phyloP scores from a whole-genome alignment of 1,139 yeast species.

The Hanseniaspora uvarum region DNA sequence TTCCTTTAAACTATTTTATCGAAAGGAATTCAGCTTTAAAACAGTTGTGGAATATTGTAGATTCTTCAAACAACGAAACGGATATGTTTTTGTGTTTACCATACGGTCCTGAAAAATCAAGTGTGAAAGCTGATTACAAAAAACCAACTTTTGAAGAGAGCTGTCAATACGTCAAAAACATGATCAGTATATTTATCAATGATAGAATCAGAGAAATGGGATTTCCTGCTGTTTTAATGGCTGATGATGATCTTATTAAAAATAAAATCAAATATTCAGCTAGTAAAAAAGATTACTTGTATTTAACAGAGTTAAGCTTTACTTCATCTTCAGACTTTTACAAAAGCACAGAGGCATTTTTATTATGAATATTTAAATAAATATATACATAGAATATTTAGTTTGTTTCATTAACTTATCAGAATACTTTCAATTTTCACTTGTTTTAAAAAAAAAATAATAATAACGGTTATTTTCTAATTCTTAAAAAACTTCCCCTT shows the following conservation, averaged over 20 bases:
- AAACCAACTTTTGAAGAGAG: neutral
- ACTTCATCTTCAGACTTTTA: neutral
- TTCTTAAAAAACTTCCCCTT: too few species aligned
- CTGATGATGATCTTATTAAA: neutral
- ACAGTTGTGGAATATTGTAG: conserved; percentile 2
- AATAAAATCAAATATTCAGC: neutral
- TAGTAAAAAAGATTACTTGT: neutral
- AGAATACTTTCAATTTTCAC: neutral
- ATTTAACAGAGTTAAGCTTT: neutral
- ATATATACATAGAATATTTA: neutral
- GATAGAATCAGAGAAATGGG: neutral
- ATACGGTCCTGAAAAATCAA: neutral
- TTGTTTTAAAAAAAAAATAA: too few species aligned
- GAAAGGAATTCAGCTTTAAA: neutral
- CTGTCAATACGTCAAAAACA: neutral
- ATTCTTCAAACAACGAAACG: neutral
- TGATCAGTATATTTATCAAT: neutral
- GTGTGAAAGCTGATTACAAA: too few species aligned
- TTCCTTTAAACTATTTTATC: conserved; percentile 2
- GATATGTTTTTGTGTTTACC: conserved; percentile 2
- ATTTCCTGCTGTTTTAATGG: neutral
- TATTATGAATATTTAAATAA: neutral
- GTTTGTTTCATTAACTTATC: neutral
- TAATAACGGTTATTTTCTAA: neutral
- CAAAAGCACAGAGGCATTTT: neutral